phyloP scores from a whole-genome alignment of 106 monocot genomes.

The Apostasia shenzhenica region DNA sequence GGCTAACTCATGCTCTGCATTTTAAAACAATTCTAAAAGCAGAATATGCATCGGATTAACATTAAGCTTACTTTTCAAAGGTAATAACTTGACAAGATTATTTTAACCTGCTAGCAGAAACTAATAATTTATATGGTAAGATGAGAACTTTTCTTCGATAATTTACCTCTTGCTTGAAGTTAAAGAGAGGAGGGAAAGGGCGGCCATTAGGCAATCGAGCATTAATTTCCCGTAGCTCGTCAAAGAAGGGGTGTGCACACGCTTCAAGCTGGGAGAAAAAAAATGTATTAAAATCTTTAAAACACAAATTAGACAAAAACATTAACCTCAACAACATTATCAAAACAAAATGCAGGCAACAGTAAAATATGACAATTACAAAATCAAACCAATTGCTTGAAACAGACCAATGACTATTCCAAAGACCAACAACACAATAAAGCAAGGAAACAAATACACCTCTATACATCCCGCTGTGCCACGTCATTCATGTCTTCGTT shows the following conservation, averaged over 20 bases:
- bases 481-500: no score
- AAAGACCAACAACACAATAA: no score
- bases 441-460: no score
- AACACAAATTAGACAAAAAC: no score
- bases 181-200: conserved; percentile 45
- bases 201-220: conserved; percentile 57
- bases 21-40: no score
- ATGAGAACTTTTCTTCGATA: not conserved
- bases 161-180: conserved; percentile 55
- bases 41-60: not conserved
- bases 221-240: conserved; percentile 52
- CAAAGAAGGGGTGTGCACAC: conserved; percentile 62
- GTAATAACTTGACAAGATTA: not conserved
- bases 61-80: not conserved
- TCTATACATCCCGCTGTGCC: no score
- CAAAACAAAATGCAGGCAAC: no score
- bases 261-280: conserved; percentile 45
- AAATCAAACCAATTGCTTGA: no score
- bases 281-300: not conserved
- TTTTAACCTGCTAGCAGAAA: not conserved
- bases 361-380: no score
- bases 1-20: no score
- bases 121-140: not conserved
- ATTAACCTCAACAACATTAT: no score
- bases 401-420: no score